A percentile compares a stretch with the other conserved stretches of the same genome.
Evolutionary conservation across 176 grass and related monocot genomes (phyloP).

Genomic region (Musa schizocarpa): DNA sequence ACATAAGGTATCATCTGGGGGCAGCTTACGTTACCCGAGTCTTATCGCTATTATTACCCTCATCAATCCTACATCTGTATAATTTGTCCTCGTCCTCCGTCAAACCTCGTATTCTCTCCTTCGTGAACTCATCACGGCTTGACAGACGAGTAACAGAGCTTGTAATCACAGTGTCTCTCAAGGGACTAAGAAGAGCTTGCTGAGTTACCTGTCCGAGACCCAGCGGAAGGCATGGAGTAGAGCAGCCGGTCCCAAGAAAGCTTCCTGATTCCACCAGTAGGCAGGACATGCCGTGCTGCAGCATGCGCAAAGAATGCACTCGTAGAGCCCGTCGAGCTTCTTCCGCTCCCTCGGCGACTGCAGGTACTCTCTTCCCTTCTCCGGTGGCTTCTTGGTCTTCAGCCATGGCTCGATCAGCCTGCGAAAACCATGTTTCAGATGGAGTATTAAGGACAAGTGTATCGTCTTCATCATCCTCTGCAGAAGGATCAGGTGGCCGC

Average conservation of each 20-base stretch:
- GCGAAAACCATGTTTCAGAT: background rate
- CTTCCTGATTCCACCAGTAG: constrained; percentile 83
- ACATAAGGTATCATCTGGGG: no score
- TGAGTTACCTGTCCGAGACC: constrained; percentile 36
- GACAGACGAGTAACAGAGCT: no score
- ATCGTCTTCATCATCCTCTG: no score
- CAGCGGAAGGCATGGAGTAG: constrained; percentile 56
- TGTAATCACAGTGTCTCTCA: no score
- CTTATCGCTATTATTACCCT: no score
- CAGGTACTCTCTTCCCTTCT: constrained; percentile 26
- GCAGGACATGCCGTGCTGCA: constrained; percentile 64
- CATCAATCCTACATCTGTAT: constrained; percentile 58
- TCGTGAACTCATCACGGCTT: constrained; percentile 47
- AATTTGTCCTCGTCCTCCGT: constrained; percentile 51
- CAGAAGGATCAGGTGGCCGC: background rate
- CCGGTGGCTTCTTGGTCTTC: constrained; percentile 27
- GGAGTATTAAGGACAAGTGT: background rate
- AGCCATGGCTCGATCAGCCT: constrained; percentile 53
- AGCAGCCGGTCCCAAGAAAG: constrained; percentile 47
- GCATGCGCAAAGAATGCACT: constrained; percentile 75
- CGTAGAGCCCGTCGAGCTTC: constrained; percentile 65
- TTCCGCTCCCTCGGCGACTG: constrained; percentile 44
- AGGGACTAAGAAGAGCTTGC: no score
- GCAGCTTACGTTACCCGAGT: no score
- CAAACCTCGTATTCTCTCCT: constrained; percentile 50